Conservation (phyloP, 2,329 filamentous ascomycete genomes). For the Trichoderma koningii region DNA sequence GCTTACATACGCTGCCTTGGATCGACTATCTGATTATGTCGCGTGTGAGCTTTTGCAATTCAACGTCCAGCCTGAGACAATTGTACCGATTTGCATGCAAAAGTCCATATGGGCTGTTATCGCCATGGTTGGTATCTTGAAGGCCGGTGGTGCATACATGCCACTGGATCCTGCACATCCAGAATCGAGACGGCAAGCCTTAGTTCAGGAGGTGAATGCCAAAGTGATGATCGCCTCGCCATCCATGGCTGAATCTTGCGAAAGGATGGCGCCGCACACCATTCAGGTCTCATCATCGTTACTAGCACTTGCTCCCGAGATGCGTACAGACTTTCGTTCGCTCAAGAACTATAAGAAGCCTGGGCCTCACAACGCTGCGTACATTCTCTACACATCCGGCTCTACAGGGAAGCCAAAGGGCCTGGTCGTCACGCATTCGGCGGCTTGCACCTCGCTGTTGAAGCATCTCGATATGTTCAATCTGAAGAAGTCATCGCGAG, state of each 20-base stretch:
- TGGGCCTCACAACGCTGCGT: slow-evolving; percentile 19
- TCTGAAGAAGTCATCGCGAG: neutral
- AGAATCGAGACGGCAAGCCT: neutral
- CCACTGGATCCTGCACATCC: slow-evolving; percentile 23
- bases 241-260: neutral
- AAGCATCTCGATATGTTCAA: neutral
- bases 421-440: slow-evolving; percentile 17
- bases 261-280: neutral
- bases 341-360: neutral
- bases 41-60: slow-evolving; percentile 8
- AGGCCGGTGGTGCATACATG: slow-evolving; percentile 21
- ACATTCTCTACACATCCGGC: slow-evolving; percentile 31
- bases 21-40: slow-evolving; percentile 1
- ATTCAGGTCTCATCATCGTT: slow-evolving; percentile 1
- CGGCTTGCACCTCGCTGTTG: neutral
- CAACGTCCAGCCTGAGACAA: neutral
- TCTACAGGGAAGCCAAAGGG: slow-evolving; percentile 33
- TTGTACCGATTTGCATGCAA: slow-evolving; percentile 20
- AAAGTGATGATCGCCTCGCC: slow-evolving; percentile 25
- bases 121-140: slow-evolving; percentile 17
- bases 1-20: slow-evolving; percentile 7
- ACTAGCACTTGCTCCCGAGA: neutral
- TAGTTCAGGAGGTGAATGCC: slow-evolving; percentile 26
- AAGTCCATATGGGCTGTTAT: slow-evolving; percentile 20
- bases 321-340: neutral